These are phyloP conservation scores for Eucalyptus cloeziana DNA, from an alignment of 345 rosid genomes.

Conservation along the genomic window DNA sequence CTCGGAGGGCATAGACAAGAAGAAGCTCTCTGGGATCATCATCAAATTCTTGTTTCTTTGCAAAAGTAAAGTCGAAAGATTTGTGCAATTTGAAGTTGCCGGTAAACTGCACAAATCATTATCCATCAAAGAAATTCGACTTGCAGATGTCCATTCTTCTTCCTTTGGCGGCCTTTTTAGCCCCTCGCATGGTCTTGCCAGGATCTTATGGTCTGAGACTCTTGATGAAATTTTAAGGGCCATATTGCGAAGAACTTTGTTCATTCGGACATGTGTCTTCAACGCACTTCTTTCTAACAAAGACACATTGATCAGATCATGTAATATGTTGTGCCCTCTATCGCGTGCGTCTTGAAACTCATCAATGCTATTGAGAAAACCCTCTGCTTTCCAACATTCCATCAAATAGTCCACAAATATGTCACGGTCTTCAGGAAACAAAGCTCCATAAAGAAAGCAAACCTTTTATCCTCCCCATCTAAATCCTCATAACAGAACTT, in stretches of 20 bases:
- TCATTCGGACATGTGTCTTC: slow-evolving; percentile 4
- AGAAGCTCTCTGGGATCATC: background rate
- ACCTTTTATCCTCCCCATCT: background rate
- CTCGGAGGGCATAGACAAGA: background rate
- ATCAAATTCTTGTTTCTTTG: background rate
- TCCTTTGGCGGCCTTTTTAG: background rate
- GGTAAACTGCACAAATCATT: background rate
- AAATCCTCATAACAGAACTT: slow-evolving; percentile 2
- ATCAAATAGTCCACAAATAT: slow-evolving; percentile 7
- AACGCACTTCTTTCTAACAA: slow-evolving; percentile 1
- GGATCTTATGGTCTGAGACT: background rate
- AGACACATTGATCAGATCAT: slow-evolving; percentile 1
- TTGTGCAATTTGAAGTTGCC: background rate
- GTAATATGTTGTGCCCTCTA: background rate
- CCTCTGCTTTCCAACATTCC: slow-evolving; percentile 15
- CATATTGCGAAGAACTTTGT: background rate
- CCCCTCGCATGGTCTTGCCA: background rate
- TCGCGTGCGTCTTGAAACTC: background rate
- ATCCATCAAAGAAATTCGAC: slow-evolving; percentile 9
- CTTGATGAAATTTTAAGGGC: slow-evolving; percentile 3
- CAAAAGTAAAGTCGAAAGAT: slow-evolving; percentile 1
- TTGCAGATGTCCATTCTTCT: background rate
- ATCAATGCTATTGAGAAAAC: background rate
- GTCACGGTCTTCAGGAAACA: background rate
- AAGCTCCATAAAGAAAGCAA: slow-evolving; percentile 13